These are phyloP conservation scores for Xerophyta viscosa DNA, from an alignment of 106 monocot genomes.

Conservation along the genomic window DNA sequence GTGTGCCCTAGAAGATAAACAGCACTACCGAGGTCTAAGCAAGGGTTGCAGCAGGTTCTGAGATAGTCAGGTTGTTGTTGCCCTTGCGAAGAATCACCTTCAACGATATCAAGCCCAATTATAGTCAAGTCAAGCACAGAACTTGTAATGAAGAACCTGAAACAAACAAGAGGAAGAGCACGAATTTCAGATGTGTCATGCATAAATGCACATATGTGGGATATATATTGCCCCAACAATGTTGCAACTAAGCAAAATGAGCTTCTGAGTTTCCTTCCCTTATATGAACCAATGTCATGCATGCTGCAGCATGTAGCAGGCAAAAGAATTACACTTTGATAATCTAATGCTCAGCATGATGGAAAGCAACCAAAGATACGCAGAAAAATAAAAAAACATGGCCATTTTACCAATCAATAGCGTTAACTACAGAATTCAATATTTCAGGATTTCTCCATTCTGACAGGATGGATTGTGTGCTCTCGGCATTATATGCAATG, in stretches of 20 bases:
- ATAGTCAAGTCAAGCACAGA: constrained; percentile 90
- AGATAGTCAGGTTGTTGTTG: constrained; percentile 65
- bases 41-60: constrained; percentile 62
- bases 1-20: constrained; percentile 66
- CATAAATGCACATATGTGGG: neutral
- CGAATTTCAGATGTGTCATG: neutral
- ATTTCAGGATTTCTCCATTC: too few species aligned
- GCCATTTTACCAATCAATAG: too few species aligned
- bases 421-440: too few species aligned
- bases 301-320: too few species aligned
- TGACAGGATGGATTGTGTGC: too few species aligned
- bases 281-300: too few species aligned
- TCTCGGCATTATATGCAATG: too few species aligned
- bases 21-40: constrained; percentile 53
- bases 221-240: neutral
- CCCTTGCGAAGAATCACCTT: constrained; percentile 42
- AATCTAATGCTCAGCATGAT: too few species aligned
- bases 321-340: too few species aligned
- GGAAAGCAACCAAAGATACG: too few species aligned
- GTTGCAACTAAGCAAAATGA: neutral
- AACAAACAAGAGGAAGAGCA: constrained; percentile 4
- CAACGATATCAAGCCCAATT: constrained; percentile 71
- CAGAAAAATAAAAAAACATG: too few species aligned
- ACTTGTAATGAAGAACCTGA: constrained; percentile 97
- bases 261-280: too few species aligned